Percentiles rank a stretch among this genome's conserved stretches.
These are phyloP conservation scores for Ophiostoma pallidulum DNA, from an alignment of 2,329 filamentous ascomycete species.

Conservation along the genomic window DNA sequence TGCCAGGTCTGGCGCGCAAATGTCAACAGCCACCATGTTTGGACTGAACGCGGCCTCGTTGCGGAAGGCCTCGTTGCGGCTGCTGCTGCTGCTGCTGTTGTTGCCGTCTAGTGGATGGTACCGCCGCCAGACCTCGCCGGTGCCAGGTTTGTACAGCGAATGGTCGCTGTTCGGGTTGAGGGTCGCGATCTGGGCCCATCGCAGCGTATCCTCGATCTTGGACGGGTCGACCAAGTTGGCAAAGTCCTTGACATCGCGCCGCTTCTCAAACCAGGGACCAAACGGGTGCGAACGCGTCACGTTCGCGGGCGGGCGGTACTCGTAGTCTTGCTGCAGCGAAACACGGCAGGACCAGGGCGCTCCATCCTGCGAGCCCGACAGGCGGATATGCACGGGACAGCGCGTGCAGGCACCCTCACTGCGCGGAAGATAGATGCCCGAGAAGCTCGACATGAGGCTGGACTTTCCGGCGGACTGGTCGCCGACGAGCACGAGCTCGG, in stretches of 20 bases:
- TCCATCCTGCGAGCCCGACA: conserved; percentile 40
- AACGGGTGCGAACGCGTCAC: conserved; percentile 46
- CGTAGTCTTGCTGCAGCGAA: conserved; percentile 55
- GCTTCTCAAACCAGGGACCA: conserved; percentile 53
- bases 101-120: conserved; percentile 23
- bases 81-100: neutral
- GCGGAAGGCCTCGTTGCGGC: conserved; percentile 13
- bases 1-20: conserved; percentile 60
- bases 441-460: conserved; percentile 54
- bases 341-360: conserved; percentile 57
- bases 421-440: conserved; percentile 62
- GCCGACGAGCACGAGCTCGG: conserved; percentile 73
- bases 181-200: conserved; percentile 67
- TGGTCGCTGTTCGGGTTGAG: conserved; percentile 54
- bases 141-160: conserved; percentile 42
- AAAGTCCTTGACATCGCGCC: conserved; percentile 47
- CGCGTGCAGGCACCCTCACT: conserved; percentile 66
- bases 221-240: conserved; percentile 50
- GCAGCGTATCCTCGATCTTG: conserved; percentile 58
- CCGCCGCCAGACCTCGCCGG: conserved; percentile 15
- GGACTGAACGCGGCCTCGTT: conserved; percentile 65
- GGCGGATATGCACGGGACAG: conserved; percentile 71
- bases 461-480: conserved; percentile 83
- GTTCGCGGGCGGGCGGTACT: conserved; percentile 11
- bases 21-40: conserved; percentile 68